Evolutionary conservation across 1,284 basidiomycete genomes (phyloP).

Genomic region (Stygiomarasmius scandens): DNA sequence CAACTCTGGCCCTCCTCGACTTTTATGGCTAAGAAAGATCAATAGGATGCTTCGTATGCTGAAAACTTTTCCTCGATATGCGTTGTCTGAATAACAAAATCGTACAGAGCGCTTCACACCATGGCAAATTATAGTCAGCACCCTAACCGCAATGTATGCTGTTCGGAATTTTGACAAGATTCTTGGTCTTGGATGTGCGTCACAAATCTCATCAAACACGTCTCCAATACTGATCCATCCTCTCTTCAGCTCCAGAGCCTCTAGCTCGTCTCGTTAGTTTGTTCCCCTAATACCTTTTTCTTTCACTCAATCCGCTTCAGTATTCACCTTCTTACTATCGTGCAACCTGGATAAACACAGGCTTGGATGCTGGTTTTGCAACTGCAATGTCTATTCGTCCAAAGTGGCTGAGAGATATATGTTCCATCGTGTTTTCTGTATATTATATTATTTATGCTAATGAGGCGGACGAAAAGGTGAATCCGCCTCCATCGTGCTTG

Average conservation of each 20-base stretch:
- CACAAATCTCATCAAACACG: conserved; percentile 2
- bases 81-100: neutral
- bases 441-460: conserved; percentile 96
- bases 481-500: conserved; percentile 13
- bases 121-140: conserved; percentile 91
- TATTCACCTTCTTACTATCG: conserved; percentile 94
- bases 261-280: conserved; percentile 78
- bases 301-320: conserved; percentile 37
- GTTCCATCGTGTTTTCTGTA: conserved; percentile 80
- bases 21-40: conserved; percentile 61
- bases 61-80: neutral
- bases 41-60: conserved; percentile 66
- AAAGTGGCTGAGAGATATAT: conserved; percentile 88
- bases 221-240: conserved; percentile 7
- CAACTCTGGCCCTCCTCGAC: conserved; percentile 64
- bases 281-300: neutral
- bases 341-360: conserved; percentile 94
- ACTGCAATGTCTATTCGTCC: conserved; percentile 93
- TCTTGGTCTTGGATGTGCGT: conserved; percentile 79
- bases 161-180: conserved; percentile 87
- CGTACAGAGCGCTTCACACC: conserved; percentile 82
- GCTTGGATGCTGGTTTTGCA: conserved; percentile 96
- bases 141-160: conserved; percentile 85
- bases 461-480: conserved; percentile 92
- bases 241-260: conserved; percentile 83